Evolutionary conservation across 306 rosid species (phyloP), one percentile per base, ranked within the genome.

Genomic region (Bauhinia variegata): DNA sequence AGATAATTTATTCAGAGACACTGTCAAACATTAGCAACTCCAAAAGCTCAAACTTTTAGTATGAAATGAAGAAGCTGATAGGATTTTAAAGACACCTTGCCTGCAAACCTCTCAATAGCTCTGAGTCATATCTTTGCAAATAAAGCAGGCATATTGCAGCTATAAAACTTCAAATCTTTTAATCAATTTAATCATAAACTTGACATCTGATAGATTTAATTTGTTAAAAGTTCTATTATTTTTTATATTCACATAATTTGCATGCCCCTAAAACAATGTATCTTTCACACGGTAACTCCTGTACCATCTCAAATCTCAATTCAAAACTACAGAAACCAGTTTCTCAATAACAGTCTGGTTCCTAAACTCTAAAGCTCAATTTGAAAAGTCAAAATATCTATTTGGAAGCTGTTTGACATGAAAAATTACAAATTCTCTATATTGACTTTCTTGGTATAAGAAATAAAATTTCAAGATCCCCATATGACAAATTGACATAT

Each of bases 11-110:
- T 3, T 11, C 14, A 11, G 32, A 30, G 6, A 39, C 62, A 47
- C 67, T 5, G 4, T 37, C 51, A 30, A 51, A 15, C 39, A 71
- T 18, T 32, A 53, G 28, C 16, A 16, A 60, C 38, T 43, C 65
- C 49, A 18, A 54, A 72, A 63, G 42, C 33, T 44, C 34, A 17
- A 16, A 36, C 57, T 18, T 50, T 4, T 63, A 55, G 17, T 16
- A 53, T 32, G 46, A 11, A 19, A 6, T 17, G 8, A 63, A 55
- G 18, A 34, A 63, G n/a, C 60, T 19, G 15, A 60, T 56, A 11
- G n/a, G 48, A 42, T 42, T 9, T 12, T 52, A 39, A n/a, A 51
- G 18, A 31, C 60, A 41, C 50, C 43, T 42, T 41, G 15, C 13
- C 23, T 17, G 55, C 63, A 49, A 48, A 51, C 67, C 8, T 48